These are phyloP conservation scores for Cyberlindnera mycetangii DNA, from an alignment of 805 yeast genomes.

Conservation along the genomic window DNA sequence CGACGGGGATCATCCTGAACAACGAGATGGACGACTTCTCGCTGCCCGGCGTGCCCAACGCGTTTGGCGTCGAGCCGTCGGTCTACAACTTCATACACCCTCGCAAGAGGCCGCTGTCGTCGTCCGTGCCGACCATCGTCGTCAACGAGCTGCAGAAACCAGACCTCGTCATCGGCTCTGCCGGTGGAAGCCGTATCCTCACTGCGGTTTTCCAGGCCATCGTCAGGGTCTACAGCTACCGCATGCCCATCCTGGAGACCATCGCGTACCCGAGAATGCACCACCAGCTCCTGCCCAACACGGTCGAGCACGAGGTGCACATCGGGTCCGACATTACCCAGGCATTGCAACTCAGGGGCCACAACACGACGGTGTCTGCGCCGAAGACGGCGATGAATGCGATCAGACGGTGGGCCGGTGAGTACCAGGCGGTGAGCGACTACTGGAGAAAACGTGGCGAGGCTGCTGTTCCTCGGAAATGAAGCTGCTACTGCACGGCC, in stretches of 20 bases:
- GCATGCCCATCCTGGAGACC: constrained; percentile 58
- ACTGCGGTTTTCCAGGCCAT: constrained; percentile 83
- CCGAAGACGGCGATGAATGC: constrained; percentile 61
- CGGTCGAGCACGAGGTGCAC: constrained; percentile 56
- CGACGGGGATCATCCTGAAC: constrained; percentile 80
- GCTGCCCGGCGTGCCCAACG: constrained; percentile 62
- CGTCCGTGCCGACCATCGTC: constrained; percentile 75
- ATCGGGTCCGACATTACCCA: constrained; percentile 39
- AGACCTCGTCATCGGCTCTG: constrained; percentile 80
- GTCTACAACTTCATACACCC: constrained; percentile 75
- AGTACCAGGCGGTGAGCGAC: constrained; percentile 74
- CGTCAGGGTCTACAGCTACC: constrained; percentile 58
- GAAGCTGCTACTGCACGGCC: too few species aligned
- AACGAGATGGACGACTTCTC: constrained; percentile 96
- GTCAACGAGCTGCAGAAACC: constrained; percentile 45
- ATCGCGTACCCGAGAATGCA: constrained; percentile 82
- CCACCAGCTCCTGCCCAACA: constrained; percentile 83
- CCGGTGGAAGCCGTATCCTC: constrained; percentile 88
- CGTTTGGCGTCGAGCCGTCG: constrained; percentile 81
- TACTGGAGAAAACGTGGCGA: constrained; percentile 85
- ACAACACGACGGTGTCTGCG: constrained; percentile 37
- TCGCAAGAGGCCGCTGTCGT: constrained; percentile 77
- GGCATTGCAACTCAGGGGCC: constrained; percentile 46
- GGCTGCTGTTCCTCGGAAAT: constrained; percentile 44
- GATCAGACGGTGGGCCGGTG: constrained; percentile 38